Evolutionary conservation across 2,329 filamentous ascomycete species (phyloP).

Genomic region (Fusarium anguioides): DNA sequence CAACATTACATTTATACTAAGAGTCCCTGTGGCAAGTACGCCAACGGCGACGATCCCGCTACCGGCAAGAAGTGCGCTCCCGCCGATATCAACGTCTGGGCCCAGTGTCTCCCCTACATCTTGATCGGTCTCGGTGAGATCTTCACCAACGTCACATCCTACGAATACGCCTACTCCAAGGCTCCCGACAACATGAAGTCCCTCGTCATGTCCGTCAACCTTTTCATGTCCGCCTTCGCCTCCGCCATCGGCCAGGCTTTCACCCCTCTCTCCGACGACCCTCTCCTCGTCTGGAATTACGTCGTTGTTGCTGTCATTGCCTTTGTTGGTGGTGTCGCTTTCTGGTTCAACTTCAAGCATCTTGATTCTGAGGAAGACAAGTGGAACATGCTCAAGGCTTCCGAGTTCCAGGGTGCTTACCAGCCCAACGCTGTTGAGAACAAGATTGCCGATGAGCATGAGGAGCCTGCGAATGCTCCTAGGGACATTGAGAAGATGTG

Average conservation of each 20-base stretch:
- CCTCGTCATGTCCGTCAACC: conserved; percentile 75
- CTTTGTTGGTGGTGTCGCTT: conserved; percentile 69
- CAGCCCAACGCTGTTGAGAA: conserved; percentile 52
- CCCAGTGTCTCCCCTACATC: conserved; percentile 63
- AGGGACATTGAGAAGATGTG: conserved; percentile 37
- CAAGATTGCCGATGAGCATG: conserved; percentile 38
- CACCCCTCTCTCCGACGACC: conserved; percentile 69
- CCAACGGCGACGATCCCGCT: conserved; percentile 49
- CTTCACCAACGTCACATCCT: conserved; percentile 67
- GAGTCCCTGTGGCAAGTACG: conserved; percentile 68
- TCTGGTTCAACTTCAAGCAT: conserved; percentile 76
- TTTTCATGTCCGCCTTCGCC: conserved; percentile 77
- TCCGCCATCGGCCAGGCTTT: conserved; percentile 78
- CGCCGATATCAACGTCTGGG: conserved; percentile 74
- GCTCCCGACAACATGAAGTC: conserved; percentile 84
- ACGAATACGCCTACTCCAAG: conserved; percentile 83
- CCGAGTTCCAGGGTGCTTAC: conserved; percentile 55
- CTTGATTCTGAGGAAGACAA: conserved; percentile 75
- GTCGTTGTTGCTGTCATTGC: conserved; percentile 70
- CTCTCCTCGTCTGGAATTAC: conserved; percentile 79
- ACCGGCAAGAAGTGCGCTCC: conserved; percentile 57
- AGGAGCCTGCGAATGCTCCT: conserved; percentile 25
- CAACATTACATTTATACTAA: conserved; percentile 73
- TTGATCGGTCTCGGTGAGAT: conserved; percentile 65
- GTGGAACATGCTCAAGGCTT: conserved; percentile 70